Conservation (phyloP, 257 asterid genomes). For the Petunia secreta region DNA sequence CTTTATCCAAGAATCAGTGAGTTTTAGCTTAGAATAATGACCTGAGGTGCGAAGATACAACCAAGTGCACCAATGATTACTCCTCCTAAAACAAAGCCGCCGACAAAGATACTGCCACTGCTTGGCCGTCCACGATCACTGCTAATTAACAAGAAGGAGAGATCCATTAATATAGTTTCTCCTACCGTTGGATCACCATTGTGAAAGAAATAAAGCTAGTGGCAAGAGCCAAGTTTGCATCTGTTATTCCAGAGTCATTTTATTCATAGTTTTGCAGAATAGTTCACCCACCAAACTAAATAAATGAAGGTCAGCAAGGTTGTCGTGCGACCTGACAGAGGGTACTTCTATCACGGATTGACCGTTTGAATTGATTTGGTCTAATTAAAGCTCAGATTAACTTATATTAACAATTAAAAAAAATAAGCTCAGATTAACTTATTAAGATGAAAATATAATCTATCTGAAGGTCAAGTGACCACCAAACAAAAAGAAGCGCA, state of each 20-base stretch:
- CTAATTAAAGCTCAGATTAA: neutral
- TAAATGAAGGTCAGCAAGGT: neutral
- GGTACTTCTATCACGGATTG: neutral
- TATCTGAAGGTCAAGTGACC: neutral
- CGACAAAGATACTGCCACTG: conserved; percentile 41
- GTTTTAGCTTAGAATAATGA: conserved; percentile 6
- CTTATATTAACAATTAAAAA: neutral
- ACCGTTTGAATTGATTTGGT: neutral
- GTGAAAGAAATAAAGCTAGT: neutral
- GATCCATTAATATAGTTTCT: neutral
- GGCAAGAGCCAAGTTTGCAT: neutral
- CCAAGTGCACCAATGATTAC: conserved; percentile 50
- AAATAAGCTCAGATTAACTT: neutral
- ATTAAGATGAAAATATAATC: neutral
- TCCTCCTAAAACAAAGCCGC: conserved; percentile 57
- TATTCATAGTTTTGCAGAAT: conserved; percentile 10
- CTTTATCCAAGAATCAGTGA: neutral
- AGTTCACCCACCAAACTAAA: neutral
- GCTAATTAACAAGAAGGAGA: conserved; percentile 38
- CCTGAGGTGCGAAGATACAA: conserved; percentile 58
- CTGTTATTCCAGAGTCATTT: neutral
- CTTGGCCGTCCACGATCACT: conserved; percentile 47
- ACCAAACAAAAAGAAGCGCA: neutral
- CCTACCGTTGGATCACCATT: neutral
- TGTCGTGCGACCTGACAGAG: neutral